Evolutionary conservation across 805 yeast species (phyloP), one percentile per base, ranked within the genome.

Genomic region (Sugiyamaella lignohabitans): DNA sequence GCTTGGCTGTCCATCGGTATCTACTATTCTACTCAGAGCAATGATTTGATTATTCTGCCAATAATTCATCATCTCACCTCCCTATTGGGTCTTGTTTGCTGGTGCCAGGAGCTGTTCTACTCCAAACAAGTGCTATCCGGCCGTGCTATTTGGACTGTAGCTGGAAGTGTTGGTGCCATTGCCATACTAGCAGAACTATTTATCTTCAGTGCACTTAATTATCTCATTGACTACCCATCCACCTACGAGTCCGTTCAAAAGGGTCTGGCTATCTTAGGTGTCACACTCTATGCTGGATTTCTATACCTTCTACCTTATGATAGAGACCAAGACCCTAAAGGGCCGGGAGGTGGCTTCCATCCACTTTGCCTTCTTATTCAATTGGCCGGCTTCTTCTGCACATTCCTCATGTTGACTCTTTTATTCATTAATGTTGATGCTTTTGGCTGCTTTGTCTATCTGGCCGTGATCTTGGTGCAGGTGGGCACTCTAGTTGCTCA

Each of bases 341-440:
- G 45, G 5, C 39, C 49, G 8, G 41, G 40, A 14, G 53, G 51
- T 5, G 53, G 47, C 14, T 51, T 54, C 24, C 50, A 51, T 44
- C 57, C 53, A 27, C 38, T 53, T 38, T 46, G 56, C 16, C 27
- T 55, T 17, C 29, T 48, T n/a, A 52, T 54, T 38, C 61, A 58
- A 45, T 44, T 46, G 19, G 49, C 53, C 3, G 60, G 60, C 10
- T 44, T 39, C 35, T 46, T 54, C 36, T 36, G 53, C 41, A 42
- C 42, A 4, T 32, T 47, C 18, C 29, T 52, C 18, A 48, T 44
- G 39, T 30, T 52, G 20, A 34, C 45, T 3, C 46, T 58, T 5
- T 20, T 56, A 22, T 58, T 51, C 34, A 27, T 38, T 21, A 43
- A 38, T 11, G 46, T 46, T 11, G 61, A 58, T n/a, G 49, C 55